Percentiles rank a stretch among this genome's conserved stretches.
Evolutionary conservation across 345 rosid species (phyloP).

Genomic region (Rhodamnia rubescens): DNA sequence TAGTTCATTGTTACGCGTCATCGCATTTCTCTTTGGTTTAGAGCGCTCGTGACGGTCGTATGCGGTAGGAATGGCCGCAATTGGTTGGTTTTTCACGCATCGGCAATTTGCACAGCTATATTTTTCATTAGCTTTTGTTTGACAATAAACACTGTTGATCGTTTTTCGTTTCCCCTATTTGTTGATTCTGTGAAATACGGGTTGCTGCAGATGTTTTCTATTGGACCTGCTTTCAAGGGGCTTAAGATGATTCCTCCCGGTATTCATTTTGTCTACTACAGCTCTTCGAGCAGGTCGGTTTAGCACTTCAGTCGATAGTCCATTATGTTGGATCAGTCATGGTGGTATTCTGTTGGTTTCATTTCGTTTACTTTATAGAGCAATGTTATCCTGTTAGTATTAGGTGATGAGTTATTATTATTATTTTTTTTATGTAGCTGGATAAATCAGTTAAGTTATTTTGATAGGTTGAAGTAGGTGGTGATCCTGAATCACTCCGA

Average conservation of each 20-base stretch:
- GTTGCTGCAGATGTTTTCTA: constrained; percentile 40
- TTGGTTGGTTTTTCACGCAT: neutral
- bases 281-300: constrained; percentile 63
- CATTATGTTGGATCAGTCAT: neutral
- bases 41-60: neutral
- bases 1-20: no score
- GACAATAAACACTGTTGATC: neutral
- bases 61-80: neutral
- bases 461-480: neutral
- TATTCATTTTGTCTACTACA: constrained; percentile 70
- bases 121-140: neutral
- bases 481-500: neutral
- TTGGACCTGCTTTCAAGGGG: constrained; percentile 75
- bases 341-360: neutral
- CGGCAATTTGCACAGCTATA: neutral
- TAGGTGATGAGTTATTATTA: neutral
- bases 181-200: neutral
- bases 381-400: neutral
- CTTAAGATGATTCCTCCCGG: constrained; percentile 97
- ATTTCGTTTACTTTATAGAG: neutral
- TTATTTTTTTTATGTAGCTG: neutral
- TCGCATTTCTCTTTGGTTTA: no score
- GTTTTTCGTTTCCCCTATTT: neutral
- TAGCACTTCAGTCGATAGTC: neutral
- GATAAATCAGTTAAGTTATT: neutral